Evolutionary conservation across 768 basidiomycete genomes (phyloP).

Genomic region (Hypsizygus marmoreus): DNA sequence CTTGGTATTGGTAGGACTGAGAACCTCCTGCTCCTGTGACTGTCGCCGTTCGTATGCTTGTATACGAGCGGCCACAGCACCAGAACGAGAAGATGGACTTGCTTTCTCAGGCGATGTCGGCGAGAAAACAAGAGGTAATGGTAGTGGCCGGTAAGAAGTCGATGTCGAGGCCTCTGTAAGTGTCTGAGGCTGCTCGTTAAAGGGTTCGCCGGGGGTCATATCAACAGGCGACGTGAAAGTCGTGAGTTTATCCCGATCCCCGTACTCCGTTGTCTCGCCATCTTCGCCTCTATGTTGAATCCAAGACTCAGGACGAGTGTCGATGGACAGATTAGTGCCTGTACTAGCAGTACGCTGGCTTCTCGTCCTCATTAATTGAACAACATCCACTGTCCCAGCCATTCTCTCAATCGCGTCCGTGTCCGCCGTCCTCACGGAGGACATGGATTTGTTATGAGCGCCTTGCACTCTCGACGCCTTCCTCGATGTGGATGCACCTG

Average conservation of each 20-base stretch:
- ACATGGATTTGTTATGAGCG: slow-evolving; percentile 49
- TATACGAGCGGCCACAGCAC: slow-evolving; percentile 52
- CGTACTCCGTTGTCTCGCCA: slow-evolving; percentile 14
- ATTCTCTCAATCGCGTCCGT: slow-evolving; percentile 69
- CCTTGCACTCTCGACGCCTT: slow-evolving; percentile 30
- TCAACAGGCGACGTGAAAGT: slow-evolving; percentile 37
- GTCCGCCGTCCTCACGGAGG: slow-evolving; percentile 65
- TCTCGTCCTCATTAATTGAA: slow-evolving; percentile 47
- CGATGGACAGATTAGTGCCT: slow-evolving; percentile 31
- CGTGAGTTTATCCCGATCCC: slow-evolving; percentile 6
- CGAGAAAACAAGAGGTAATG: slow-evolving; percentile 1
- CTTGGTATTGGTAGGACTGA: slow-evolving; percentile 41
- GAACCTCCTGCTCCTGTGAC: slow-evolving; percentile 46
- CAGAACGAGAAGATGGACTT: slow-evolving; percentile 19
- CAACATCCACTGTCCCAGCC: slow-evolving; percentile 68
- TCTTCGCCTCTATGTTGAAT: slow-evolving; percentile 10
- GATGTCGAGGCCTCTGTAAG: background rate
- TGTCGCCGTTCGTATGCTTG: slow-evolving; percentile 58
- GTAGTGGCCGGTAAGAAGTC: background rate
- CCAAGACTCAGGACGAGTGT: slow-evolving; percentile 15
- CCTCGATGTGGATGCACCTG: slow-evolving; percentile 5
- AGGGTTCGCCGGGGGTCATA: slow-evolving; percentile 17
- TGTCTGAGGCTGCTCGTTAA: slow-evolving; percentile 5
- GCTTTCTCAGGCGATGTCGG: slow-evolving; percentile 14
- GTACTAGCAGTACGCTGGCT: slow-evolving; percentile 30